phyloP scores from a whole-genome alignment of 1,139 yeast species.

The Kodamaea plutei region DNA sequence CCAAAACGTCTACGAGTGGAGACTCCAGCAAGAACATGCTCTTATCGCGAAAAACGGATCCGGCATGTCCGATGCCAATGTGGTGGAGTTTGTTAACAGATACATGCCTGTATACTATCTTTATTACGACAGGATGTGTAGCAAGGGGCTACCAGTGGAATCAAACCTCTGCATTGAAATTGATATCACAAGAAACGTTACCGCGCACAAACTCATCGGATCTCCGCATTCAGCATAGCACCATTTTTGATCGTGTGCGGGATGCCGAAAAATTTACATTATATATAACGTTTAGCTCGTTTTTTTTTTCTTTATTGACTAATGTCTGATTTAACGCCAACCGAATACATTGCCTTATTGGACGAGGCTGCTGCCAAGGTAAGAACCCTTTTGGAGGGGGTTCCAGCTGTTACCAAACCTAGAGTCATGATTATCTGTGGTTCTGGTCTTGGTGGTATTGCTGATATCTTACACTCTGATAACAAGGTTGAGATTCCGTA shows the following conservation, averaged over 20 bases:
- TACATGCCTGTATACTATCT: slow-evolving; percentile 84
- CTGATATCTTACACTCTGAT: slow-evolving; percentile 44
- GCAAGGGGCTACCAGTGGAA: slow-evolving; percentile 5
- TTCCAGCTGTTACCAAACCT: slow-evolving; percentile 36
- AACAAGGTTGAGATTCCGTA: slow-evolving; percentile 55
- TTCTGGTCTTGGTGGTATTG: slow-evolving; percentile 88
- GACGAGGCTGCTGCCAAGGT: slow-evolving; percentile 19
- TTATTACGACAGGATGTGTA: slow-evolving; percentile 50
- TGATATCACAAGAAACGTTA: slow-evolving; percentile 8
- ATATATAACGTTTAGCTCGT: no score
- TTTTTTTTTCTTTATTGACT: slow-evolving; percentile 2
- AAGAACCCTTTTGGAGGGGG: slow-evolving; percentile 10
- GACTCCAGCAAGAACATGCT: slow-evolving; percentile 78
- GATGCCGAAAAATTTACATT: no score
- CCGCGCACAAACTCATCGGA: slow-evolving; percentile 3
- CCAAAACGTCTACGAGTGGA: slow-evolving; percentile 71
- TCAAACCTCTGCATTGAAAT: slow-evolving; percentile 11
- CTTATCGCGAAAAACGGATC: slow-evolving; percentile 50
- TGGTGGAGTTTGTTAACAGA: slow-evolving; percentile 63
- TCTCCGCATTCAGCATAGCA: no score
- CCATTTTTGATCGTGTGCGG: no score
- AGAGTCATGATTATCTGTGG: slow-evolving; percentile 84
- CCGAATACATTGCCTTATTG: slow-evolving; percentile 19
- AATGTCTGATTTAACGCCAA: slow-evolving; percentile 12
- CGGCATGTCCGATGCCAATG: slow-evolving; percentile 80